A percentile compares a stretch with the other conserved stretches of the same genome.
These are phyloP conservation scores for Vigna angularis DNA, from an alignment of 306 rosid genomes.

Conservation along the genomic window DNA sequence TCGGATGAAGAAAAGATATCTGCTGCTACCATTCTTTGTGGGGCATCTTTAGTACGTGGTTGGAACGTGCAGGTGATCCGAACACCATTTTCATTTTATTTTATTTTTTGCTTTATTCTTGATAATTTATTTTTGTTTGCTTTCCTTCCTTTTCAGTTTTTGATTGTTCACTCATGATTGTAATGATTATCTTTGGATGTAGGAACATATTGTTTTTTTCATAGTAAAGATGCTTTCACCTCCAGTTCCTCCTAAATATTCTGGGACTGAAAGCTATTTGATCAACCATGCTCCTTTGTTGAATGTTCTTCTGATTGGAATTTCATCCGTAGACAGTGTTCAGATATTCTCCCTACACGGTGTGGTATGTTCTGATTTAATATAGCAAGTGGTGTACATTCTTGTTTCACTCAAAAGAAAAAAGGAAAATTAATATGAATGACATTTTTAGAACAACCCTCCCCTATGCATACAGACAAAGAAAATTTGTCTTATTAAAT, in stretches of 20 bases:
- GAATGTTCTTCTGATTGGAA: slow-evolving; percentile 84
- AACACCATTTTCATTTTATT: slow-evolving; percentile 1
- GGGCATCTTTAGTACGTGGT: slow-evolving; percentile 92
- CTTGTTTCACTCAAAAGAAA: neutral
- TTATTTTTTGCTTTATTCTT: slow-evolving; percentile 8
- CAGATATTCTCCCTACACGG: slow-evolving; percentile 94
- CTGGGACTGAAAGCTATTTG: slow-evolving; percentile 77
- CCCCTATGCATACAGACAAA: neutral
- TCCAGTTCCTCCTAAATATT: slow-evolving; percentile 67
- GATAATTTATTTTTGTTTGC: slow-evolving; percentile 10
- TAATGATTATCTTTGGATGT: slow-evolving; percentile 47
- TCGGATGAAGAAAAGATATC: slow-evolving; percentile 89
- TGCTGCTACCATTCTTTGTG: slow-evolving; percentile 92
- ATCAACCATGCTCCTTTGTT: slow-evolving; percentile 81
- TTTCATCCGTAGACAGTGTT: slow-evolving; percentile 87
- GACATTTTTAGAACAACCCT: neutral
- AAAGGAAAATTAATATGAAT: neutral
- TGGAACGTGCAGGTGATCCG: slow-evolving; percentile 93
- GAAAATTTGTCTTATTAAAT: slow-evolving; percentile 14
- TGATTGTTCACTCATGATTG: slow-evolving; percentile 18
- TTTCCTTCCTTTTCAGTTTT: neutral
- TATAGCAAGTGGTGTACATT: slow-evolving; percentile 2
- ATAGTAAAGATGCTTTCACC: slow-evolving; percentile 83
- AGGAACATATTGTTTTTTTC: slow-evolving; percentile 86
- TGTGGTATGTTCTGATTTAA: slow-evolving; percentile 63